phyloP scores from a whole-genome alignment of 2,329 filamentous ascomycete species.

The Rhynchosporium graminicola region DNA sequence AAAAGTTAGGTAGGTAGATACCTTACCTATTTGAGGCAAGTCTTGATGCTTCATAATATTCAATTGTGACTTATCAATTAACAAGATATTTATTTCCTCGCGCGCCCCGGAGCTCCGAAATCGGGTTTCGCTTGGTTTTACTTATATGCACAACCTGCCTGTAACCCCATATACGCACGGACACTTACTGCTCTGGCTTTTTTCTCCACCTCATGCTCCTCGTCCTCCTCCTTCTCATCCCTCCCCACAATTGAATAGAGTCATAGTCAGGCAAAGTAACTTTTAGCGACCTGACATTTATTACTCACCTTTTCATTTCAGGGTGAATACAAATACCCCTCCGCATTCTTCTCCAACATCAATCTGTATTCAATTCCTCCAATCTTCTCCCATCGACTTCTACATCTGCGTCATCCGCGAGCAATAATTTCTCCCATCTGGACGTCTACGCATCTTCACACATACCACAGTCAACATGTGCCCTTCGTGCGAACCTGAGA shows the following conservation, averaged over 20 bases:
- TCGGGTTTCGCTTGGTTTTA: conserved; percentile 16
- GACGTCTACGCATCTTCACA: conserved; percentile 3
- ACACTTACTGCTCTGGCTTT: conserved; percentile 2
- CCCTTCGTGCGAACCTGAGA: conserved; percentile 45
- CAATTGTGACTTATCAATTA: too few relatives aligned
- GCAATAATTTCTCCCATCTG: not conserved
- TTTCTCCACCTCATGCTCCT: conserved; percentile 11
- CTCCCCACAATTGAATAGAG: conserved; percentile 23
- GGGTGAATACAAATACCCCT: conserved; percentile 17
- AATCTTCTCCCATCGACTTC: not conserved
- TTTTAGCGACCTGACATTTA: too few relatives aligned
- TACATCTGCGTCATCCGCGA: not conserved
- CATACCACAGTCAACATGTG: conserved; percentile 42
- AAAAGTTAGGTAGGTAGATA: too few relatives aligned
- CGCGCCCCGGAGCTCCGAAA: not conserved
- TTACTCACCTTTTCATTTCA: conserved; percentile 4
- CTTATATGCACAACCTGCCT: not conserved
- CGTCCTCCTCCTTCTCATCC: conserved; percentile 5
- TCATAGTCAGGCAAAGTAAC: conserved; percentile 19
- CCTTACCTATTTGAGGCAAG: too few relatives aligned
- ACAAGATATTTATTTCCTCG: too few relatives aligned
- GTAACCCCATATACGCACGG: not conserved
- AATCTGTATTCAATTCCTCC: not conserved
- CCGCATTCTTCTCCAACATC: not conserved
- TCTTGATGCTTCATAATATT: too few relatives aligned